Base-by-base conservation (phyloP, 495 filamentous ascomycete genomes). In the Hypoxylon fuscum region DNA sequence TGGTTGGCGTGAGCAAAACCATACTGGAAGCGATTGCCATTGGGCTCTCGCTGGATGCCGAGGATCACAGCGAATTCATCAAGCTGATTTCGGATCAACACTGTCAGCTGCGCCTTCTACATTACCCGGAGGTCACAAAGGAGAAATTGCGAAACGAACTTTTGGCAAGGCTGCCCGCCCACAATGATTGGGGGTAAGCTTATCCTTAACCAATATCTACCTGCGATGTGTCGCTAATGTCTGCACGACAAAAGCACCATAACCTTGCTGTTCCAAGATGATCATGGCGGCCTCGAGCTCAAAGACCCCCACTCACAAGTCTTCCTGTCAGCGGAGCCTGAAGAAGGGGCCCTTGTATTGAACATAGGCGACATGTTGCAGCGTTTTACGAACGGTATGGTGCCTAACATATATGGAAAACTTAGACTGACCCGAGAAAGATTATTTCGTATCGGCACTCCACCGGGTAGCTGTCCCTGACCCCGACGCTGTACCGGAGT, bases 81-180 rank as follows among this genome's bases (percentile, higher is more conserved):
- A 62, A 21, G 74, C 12, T 62, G 0, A 34, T 55, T 1, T 82
- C 54, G 76, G 81, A 54, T 74, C 80, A 5, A 75, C 77, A 84
- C 47, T 82, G 83, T 50, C 86, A 90, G 62, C 71, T 88, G 6
- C 79, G 88, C 1, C 70, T 91, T 4, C 73, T 89, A 14, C 86
- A 90, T 61, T 90, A 89, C 59, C 84, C 87, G 9, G 70, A 79
- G 9, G 71, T 89, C n/a, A 76, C 79, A 15, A 79, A 75, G 9
- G 74, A 69, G 6, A 59, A 80, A 6, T 38, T 76, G 3, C 78
- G 82, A 49, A 75, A 68, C 14, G 74, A 77, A 9, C 63, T 71
- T 17, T 67, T 76, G 38, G 74, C 78, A 12, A 69, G 85, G 14
- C 81, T 84, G 68, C 77, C 80, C 1, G 77, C 82, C 1, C 79